These are phyloP conservation scores for Saccharomyces hybrid DNA, from an alignment of 1,139 yeast genomes.

Conservation along the genomic window DNA sequence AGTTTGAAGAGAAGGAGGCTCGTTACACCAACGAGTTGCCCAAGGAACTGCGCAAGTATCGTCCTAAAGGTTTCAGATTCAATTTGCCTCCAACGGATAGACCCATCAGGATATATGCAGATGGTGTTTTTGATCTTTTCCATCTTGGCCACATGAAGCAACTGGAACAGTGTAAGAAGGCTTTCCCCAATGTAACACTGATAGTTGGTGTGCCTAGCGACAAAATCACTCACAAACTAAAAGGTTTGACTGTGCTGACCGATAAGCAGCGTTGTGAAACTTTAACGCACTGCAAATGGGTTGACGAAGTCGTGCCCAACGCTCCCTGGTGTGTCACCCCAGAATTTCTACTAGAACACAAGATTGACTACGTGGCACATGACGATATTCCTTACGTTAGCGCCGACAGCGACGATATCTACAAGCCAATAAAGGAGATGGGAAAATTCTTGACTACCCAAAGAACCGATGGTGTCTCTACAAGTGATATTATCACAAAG, in stretches of 20 bases:
- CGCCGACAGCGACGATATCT: slow-evolving; percentile 80
- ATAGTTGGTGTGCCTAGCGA: slow-evolving; percentile 93
- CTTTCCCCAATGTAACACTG: slow-evolving; percentile 75
- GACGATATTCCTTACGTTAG: slow-evolving; percentile 95
- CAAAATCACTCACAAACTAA: slow-evolving; percentile 79
- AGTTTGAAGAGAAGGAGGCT: slow-evolving; percentile 45
- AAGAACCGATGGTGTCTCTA: slow-evolving; percentile 92
- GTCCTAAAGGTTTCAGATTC: slow-evolving; percentile 65
- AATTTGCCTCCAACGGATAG: slow-evolving; percentile 81
- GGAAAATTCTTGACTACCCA: slow-evolving; percentile 94
- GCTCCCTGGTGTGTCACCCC: slow-evolving; percentile 96
- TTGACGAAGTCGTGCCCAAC: slow-evolving; percentile 86
- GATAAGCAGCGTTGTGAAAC: slow-evolving; percentile 88
- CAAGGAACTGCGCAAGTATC: slow-evolving; percentile 54
- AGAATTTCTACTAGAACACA: slow-evolving; percentile 67
- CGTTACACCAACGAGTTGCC: slow-evolving; percentile 55
- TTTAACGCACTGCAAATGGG: slow-evolving; percentile 88
- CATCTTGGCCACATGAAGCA: slow-evolving; percentile 98
- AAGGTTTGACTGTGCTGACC: slow-evolving; percentile 84
- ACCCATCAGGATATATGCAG: slow-evolving; percentile 89
- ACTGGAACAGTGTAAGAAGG: slow-evolving; percentile 89
- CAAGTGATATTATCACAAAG: slow-evolving; percentile 91
- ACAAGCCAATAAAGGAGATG: slow-evolving; percentile 79
- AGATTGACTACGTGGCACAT: slow-evolving; percentile 94
- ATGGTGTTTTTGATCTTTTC: slow-evolving; percentile 93